Base-by-base conservation (phyloP, 345 rosid species). In the Rhizophora mangle region DNA sequence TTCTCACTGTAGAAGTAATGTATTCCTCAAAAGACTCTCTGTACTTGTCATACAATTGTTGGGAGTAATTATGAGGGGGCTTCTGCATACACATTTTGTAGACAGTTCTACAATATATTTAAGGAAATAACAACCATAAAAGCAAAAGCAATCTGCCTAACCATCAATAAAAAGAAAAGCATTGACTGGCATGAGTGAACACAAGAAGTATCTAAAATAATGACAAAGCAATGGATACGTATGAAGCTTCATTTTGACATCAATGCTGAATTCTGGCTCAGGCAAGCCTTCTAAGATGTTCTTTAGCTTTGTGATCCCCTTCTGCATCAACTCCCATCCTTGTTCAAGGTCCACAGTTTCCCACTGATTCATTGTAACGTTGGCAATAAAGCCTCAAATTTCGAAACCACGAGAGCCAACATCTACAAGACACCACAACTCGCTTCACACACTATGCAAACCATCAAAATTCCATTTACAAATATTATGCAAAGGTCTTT, bases 321-420 rank as follows among this genome's bases (percentile, higher is more conserved):
- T 85, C 70, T 86, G 86, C 96, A 94, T 89, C 73, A 81, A 77
- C 51, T 85, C 90, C 97, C 96, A 94, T 87, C 98, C 98, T 81
- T 85, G 89, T 26, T 88, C 96, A 30, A 94, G 84, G 58, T 89
- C 91, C 67, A 82, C 85, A 0, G 83, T 86, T 84, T 85, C 89
- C 59, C 89, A 88, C 77, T 91, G 93, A 20, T 77, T 64, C 89
- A 91, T 93, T 53, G 78, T 69, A 61, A 80, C 61, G 20, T 29
- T 32, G 27, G 22, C 61, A 71, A 62, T 46, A 67, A 67, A 64
- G 26, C 68, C 60, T 18, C 16, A 72, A 63, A 24, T 61, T 52
- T 22, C 46, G 22, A 52, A 66, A 13, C 55, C 70, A 39, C 71
- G 29, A 71, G 8, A 34, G 34, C 6, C 60, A 65, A 26, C 5